phyloP scores from a whole-genome alignment of 108 stramenopile genomes.

The Nitzschia sp. region DNA sequence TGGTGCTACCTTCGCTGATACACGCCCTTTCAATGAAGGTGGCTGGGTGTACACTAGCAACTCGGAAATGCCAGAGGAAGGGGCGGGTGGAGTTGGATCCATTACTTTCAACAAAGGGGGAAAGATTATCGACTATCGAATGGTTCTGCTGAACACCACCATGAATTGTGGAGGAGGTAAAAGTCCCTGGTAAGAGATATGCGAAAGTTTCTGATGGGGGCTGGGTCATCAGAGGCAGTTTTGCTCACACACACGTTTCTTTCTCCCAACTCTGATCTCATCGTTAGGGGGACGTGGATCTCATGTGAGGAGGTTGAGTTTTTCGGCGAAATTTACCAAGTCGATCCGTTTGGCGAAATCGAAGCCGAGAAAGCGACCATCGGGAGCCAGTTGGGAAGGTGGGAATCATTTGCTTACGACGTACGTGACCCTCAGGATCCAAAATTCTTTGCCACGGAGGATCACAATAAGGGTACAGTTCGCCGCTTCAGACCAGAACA shows the following conservation, averaged over 20 bases:
- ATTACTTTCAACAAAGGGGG: slow-evolving; percentile 47
- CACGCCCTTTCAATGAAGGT: slow-evolving; percentile 27
- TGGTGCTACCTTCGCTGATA: slow-evolving; percentile 41
- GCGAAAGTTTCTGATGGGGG: not conserved
- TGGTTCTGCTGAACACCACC: slow-evolving; percentile 36
- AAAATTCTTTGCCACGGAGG: slow-evolving; percentile 53
- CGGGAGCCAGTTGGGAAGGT: slow-evolving; percentile 44
- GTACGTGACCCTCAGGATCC: slow-evolving; percentile 35
- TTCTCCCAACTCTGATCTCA: not conserved
- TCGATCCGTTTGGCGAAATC: slow-evolving; percentile 59
- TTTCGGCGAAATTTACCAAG: slow-evolving; percentile 52
- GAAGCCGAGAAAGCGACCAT: slow-evolving; percentile 35
- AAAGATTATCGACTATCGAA: slow-evolving; percentile 36
- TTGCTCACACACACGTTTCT: not conserved
- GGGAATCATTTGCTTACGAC: slow-evolving; percentile 60
- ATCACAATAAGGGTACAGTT: slow-evolving; percentile 40
- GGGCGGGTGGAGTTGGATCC: slow-evolving; percentile 50
- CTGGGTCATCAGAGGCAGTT: not conserved
- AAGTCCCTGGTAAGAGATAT: slow-evolving; percentile 27
- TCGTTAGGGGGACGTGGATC: slow-evolving; percentile 42
- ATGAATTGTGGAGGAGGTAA: slow-evolving; percentile 54
- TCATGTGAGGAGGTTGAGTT: slow-evolving; percentile 63
- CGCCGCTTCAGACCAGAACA: slow-evolving; percentile 43
- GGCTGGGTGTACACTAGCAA: slow-evolving; percentile 67
- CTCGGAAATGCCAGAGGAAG: slow-evolving; percentile 39